Conservation (phyloP, 1,139 yeast genomes). For the Blastobotrys illinoisensis region DNA sequence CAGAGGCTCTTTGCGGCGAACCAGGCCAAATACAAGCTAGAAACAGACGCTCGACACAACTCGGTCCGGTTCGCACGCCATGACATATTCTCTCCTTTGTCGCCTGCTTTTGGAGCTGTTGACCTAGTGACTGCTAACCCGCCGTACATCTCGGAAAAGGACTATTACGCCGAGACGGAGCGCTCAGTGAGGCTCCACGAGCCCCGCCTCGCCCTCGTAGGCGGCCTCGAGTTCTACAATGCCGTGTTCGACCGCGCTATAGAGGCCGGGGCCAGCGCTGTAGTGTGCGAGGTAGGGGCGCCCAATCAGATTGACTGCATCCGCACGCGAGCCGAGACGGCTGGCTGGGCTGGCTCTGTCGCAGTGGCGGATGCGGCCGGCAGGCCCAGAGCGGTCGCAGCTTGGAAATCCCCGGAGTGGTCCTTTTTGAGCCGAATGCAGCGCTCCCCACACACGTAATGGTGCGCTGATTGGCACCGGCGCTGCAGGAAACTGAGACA, state of each 20-base stretch:
- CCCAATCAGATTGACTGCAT: slow-evolving; percentile 30
- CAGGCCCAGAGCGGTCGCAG: slow-evolving; percentile 33
- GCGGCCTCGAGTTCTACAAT: slow-evolving; percentile 64
- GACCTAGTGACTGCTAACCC: slow-evolving; percentile 71
- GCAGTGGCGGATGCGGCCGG: slow-evolving; percentile 32
- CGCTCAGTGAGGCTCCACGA: slow-evolving; percentile 66
- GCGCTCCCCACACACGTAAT: neutral
- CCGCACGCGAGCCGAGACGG: slow-evolving; percentile 12
- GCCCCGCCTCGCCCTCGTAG: slow-evolving; percentile 72
- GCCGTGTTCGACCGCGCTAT: slow-evolving; percentile 46
- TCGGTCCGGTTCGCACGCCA: neutral
- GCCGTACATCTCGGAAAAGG: slow-evolving; percentile 64
- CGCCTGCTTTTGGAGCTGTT: neutral
- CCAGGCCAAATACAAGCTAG: slow-evolving; percentile 14
- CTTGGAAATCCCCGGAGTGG: slow-evolving; percentile 25
- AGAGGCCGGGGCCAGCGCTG: slow-evolving; percentile 35
- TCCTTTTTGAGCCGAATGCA: neutral
- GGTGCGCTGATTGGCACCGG: neutral
- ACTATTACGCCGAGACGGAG: slow-evolving; percentile 35
- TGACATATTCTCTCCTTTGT: neutral
- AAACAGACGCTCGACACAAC: neutral
- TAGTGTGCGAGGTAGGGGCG: slow-evolving; percentile 43
- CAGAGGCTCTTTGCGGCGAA: slow-evolving; percentile 48
- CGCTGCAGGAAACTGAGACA: neutral
- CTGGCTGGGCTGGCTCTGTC: slow-evolving; percentile 28